A percentile compares a stretch with the other conserved stretches of the same genome.
These are phyloP conservation scores for Cyclocybe aegerita DNA, from an alignment of 768 basidiomycete species.

Conservation along the genomic window DNA sequence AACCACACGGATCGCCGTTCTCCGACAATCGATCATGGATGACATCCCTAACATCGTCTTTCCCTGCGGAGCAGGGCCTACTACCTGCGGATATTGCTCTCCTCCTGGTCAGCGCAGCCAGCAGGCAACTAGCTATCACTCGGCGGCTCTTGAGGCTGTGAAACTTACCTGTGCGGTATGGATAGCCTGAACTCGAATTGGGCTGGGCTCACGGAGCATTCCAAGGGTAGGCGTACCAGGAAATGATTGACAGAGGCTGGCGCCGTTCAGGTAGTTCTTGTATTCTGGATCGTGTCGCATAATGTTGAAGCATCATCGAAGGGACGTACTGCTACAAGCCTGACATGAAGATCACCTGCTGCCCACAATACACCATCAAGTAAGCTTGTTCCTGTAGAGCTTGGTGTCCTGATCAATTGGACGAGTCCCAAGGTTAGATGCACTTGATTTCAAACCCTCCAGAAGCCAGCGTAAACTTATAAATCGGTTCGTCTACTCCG, in stretches of 20 bases:
- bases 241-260: slow-evolving; percentile 86
- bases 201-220: background rate
- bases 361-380: slow-evolving; percentile 95
- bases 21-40: slow-evolving; percentile 5
- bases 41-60: slow-evolving; percentile 34
- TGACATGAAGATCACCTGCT: slow-evolving; percentile 78
- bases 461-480: slow-evolving; percentile 75
- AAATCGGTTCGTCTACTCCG: slow-evolving; percentile 50
- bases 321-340: slow-evolving; percentile 85
- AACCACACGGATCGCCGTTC: no score
- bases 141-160: slow-evolving; percentile 48
- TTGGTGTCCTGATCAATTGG: slow-evolving; percentile 4
- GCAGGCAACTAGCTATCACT: slow-evolving; percentile 40
- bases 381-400: slow-evolving; percentile 23
- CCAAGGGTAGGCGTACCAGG: slow-evolving; percentile 63
- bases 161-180: slow-evolving; percentile 56
- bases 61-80: slow-evolving; percentile 31
- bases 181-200: background rate
- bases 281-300: background rate
- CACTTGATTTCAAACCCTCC: slow-evolving; percentile 62
- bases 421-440: slow-evolving; percentile 56
- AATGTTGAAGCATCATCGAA: slow-evolving; percentile 12
- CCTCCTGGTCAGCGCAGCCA: slow-evolving; percentile 49
- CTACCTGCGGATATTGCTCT: slow-evolving; percentile 70
- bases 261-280: slow-evolving; percentile 60